Evolutionary conservation across 495 filamentous ascomycete genomes (phyloP).

Genomic region (Cercophora samala): DNA sequence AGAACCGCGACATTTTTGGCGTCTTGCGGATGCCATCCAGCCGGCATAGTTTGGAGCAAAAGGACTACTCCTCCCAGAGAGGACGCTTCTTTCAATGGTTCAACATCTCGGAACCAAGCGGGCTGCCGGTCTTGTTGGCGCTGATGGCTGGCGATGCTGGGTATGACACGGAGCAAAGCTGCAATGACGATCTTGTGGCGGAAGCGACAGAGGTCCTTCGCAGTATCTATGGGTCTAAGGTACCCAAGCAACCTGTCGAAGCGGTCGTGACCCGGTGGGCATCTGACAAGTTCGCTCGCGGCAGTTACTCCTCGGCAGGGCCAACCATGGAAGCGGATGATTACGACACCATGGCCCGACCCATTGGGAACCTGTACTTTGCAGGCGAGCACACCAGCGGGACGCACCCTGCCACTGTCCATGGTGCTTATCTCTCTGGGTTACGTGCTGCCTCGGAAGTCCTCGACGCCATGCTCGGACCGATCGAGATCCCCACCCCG

Average conservation of each 20-base stretch:
- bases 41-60: slow-evolving; percentile 50
- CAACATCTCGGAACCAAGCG: slow-evolving; percentile 86
- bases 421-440: slow-evolving; percentile 93
- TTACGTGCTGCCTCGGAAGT: slow-evolving; percentile 84
- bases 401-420: slow-evolving; percentile 93
- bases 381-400: slow-evolving; percentile 95
- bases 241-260: slow-evolving; percentile 68
- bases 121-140: slow-evolving; percentile 80
- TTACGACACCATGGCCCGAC: slow-evolving; percentile 87
- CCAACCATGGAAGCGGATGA: slow-evolving; percentile 76
- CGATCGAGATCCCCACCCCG: slow-evolving; percentile 71
- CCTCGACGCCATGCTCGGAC: slow-evolving; percentile 71
- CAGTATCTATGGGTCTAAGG: slow-evolving; percentile 52
- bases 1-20: slow-evolving; percentile 89
- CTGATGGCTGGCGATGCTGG: slow-evolving; percentile 98
- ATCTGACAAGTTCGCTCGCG: slow-evolving; percentile 80
- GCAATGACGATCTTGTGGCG: slow-evolving; percentile 67
- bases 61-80: slow-evolving; percentile 51
- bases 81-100: slow-evolving; percentile 97
- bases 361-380: slow-evolving; percentile 87
- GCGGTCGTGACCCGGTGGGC: slow-evolving; percentile 94
- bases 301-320: slow-evolving; percentile 91
- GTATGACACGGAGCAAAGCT: slow-evolving; percentile 71
- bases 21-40: slow-evolving; percentile 67
- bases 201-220: slow-evolving; percentile 77